These are phyloP conservation scores for Fagopyrum homotropicum DNA, from an alignment of 148 eudicot species.

Conservation along the genomic window DNA sequence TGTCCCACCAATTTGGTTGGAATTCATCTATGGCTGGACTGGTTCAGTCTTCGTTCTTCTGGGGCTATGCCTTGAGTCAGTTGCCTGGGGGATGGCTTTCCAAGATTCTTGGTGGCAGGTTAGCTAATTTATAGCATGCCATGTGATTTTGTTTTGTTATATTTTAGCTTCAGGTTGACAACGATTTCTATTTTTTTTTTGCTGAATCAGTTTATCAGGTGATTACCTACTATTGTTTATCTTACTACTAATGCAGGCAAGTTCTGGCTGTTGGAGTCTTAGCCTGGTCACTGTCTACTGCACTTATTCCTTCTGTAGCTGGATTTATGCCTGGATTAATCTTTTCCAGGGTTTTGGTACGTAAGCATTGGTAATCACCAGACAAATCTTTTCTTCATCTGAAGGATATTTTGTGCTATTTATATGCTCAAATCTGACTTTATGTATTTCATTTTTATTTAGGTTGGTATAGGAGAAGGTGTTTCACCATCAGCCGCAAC, in stretches of 20 bases:
- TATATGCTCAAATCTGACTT: neutral
- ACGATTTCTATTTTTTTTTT: neutral
- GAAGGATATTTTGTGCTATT: neutral
- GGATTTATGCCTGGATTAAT: constrained; percentile 92
- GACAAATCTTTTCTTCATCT: neutral
- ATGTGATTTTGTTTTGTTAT: neutral
- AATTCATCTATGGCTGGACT: constrained; percentile 86
- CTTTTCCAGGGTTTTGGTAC: constrained; percentile 82
- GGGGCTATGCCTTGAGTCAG: constrained; percentile 98
- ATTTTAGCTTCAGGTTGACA: neutral
- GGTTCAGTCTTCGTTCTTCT: constrained; percentile 97
- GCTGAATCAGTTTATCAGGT: neutral
- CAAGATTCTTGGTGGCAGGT: constrained; percentile 95
- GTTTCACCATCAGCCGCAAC: constrained; percentile 99
- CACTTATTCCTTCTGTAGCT: constrained; percentile 78
- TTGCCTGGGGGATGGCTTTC: constrained; percentile 99
- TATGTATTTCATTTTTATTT: constrained; percentile 18
- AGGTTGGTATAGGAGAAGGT: constrained; percentile 99
- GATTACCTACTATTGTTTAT: neutral
- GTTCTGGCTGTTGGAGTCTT: constrained; percentile 86
- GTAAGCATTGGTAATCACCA: neutral
- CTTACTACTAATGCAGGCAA: constrained; percentile 44
- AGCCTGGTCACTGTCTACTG: constrained; percentile 91
- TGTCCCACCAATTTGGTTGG: constrained; percentile 99
- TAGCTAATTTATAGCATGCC: constrained; percentile 24